Evolutionary conservation across 1,139 yeast genomes (phyloP).

Genomic region (Pichia sp.): DNA sequence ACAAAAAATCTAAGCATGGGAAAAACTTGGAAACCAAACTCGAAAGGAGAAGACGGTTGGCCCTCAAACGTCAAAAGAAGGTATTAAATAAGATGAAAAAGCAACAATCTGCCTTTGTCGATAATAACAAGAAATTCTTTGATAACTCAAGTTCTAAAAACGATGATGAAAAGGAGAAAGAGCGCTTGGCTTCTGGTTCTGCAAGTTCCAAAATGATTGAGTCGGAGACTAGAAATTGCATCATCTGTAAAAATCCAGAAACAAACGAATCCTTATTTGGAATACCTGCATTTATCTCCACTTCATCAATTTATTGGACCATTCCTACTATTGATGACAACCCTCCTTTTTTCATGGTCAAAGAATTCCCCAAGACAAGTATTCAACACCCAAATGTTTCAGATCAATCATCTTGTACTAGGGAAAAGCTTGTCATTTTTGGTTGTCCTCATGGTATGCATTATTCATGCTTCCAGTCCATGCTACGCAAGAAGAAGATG

Average conservation of each 20-base stretch:
- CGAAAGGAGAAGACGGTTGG: conserved; percentile 61
- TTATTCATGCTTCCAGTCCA: conserved; percentile 44
- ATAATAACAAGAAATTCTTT: conserved; percentile 36
- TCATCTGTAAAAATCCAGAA: conserved; percentile 62
- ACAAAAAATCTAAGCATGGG: conserved; percentile 53
- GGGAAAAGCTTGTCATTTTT: conserved; percentile 38
- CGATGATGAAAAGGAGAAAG: conserved; percentile 13
- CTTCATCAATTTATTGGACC: conserved; percentile 44
- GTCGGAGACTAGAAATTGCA: conserved; percentile 44
- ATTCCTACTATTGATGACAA: conserved; percentile 36
- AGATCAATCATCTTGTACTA: conserved; percentile 15
- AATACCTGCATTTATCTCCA: conserved; percentile 41
- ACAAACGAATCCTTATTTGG: conserved; percentile 47
- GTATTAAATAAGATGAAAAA: conserved; percentile 72
- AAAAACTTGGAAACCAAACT: conserved; percentile 56
- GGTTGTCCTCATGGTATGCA: conserved; percentile 76
- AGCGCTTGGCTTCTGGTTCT: conserved; percentile 1
- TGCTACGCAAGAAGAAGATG: conserved; percentile 28
- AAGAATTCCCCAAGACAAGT: conserved; percentile 15
- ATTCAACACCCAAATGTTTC: not conserved
- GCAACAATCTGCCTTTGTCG: conserved; percentile 70
- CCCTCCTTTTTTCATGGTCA: conserved; percentile 25
- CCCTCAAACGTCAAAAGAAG: conserved; percentile 67
- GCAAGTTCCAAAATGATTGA: not conserved
- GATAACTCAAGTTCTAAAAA: conserved; percentile 13